These are phyloP conservation scores for Tanacetum coccineum DNA, from an alignment of 129 eudicot species.

Conservation along the genomic window DNA sequence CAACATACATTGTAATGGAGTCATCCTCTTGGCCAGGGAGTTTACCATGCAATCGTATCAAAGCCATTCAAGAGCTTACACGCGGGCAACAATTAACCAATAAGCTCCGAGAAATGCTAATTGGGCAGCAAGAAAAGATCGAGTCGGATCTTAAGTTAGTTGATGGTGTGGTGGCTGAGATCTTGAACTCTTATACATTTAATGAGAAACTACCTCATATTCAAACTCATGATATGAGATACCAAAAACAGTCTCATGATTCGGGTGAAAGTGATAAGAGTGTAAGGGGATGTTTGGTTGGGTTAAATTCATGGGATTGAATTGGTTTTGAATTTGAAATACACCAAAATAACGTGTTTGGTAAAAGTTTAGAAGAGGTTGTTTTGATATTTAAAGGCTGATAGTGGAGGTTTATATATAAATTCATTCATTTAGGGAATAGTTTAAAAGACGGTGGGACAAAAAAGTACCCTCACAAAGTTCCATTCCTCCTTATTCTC, in stretches of 20 bases:
- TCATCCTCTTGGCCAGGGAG: conserved; percentile 30
- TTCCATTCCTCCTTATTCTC: no score
- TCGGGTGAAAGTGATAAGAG: conserved; percentile 34
- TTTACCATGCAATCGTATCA: conserved; percentile 22
- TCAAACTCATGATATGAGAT: no score
- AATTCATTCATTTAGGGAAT: no score
- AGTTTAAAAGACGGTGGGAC: no score
- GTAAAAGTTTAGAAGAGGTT: no score
- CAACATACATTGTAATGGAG: conserved; percentile 29
- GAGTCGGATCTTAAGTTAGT: neutral
- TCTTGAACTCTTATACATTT: conserved; percentile 12
- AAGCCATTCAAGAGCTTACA: conserved; percentile 34
- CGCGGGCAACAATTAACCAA: conserved; percentile 38
- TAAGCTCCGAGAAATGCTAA: conserved; percentile 36
- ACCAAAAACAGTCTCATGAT: conserved; percentile 27
- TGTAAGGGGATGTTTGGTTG: neutral
- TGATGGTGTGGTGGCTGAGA: conserved; percentile 17
- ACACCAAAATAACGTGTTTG: no score
- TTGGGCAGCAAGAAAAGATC: neutral
- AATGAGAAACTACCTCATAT: conserved; percentile 11
- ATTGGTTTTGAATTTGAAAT: no score
- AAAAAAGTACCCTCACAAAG: no score
- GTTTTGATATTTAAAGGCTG: no score
- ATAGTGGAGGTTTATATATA: no score
- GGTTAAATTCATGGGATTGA: no score